Base-by-base conservation (phyloP, 140 eudicot genomes). In the Ambrosia hybrid region DNA sequence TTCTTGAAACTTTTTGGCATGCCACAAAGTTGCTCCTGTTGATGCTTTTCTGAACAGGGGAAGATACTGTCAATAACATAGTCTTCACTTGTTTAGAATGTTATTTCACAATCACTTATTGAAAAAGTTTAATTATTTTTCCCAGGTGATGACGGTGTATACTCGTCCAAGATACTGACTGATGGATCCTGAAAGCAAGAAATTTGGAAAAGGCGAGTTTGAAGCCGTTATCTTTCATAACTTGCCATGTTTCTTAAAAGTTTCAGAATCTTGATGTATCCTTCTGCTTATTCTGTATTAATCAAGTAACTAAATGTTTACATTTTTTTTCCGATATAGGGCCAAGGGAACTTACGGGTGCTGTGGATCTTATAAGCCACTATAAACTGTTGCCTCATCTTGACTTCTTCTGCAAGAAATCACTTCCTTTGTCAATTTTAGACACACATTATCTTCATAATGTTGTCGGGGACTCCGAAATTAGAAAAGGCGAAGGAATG, bases 401-500 rank as follows among this genome's bases (percentile, higher is more conserved):
- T 51, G 93, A 86, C 21, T 84, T 89, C 73, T 89, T 89, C 82
- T 89, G 66, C 66, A 60, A 60, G 66, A 60, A 60, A 60, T 60
- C 66, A 60, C 66, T 60, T 36, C 46, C 66, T 34, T 5, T 60
- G 46, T 60, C 88, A 2, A 81, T 89, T 49, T 76, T 84, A 15
- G 96, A 89, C 6, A 86, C 96, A 15, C 90, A 89, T 76, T 89
- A 86, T 85, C 96, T 89, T 70, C 73, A 76, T 58, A 86, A 84
- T 76, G 88, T 86, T 67, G 89, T 85, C 62, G 93, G 93, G 9
- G 96, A 86, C 72, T 82, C 86, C 45, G 90, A 84, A 68, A 84
- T 89, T 15, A 86, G 93, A 57, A 89, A 80, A 79, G 93, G 93
- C 45, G 90, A 89, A 62, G 96, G 93, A 13, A 86, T 89, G 96